Evolutionary conservation across 768 basidiomycete genomes (phyloP), one percentile per base, ranked within the genome.

Genomic region (Suillus discolor): DNA sequence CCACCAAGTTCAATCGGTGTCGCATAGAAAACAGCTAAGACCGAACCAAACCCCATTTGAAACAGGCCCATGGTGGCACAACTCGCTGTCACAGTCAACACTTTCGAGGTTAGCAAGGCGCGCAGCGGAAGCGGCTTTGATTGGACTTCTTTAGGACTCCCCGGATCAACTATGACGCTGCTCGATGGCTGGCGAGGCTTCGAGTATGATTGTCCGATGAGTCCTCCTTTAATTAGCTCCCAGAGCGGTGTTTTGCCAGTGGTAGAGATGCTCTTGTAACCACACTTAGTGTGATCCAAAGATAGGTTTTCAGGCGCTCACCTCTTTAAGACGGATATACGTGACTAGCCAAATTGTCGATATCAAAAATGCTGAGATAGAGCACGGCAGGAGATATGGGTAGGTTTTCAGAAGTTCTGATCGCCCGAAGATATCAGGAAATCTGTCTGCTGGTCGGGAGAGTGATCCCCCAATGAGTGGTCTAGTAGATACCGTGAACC

Each of bases 351-450:
- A 86, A 12, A 83, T 83, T 15, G 87, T 9, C 8, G 76, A 73
- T 0, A 86, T 79, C 70, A 87, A 83, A 1, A 82, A 83, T 1
- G 87, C 88, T 2, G 88, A 79, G 20, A 89, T 82, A 18, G 87
- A 81, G 70, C 90, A 91, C 0, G 90, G 85, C 20, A 92, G 79
- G 72, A 91, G 89, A 75, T 93, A 93, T 0, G 92, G 90, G 74
- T 89, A 89, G 61, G 81, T 72, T 68, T 80, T 82, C 82, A 88
- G 83, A 69, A 93, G 90, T 12, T 69, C 67, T 4, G 79, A 81
- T 39, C 77, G 65, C 57, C 88, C 88, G 66, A 93, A 92, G 1
- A 82, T 64, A 2, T 67, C 68, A 2, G 90, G 90, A 72, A 90
- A 91, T 28, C 84, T 85, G 51, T 92, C 89, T 61, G 83, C 81